Evolutionary conservation across 163 green algal species (phyloP).

Genomic region (Botryococcus braunii): DNA sequence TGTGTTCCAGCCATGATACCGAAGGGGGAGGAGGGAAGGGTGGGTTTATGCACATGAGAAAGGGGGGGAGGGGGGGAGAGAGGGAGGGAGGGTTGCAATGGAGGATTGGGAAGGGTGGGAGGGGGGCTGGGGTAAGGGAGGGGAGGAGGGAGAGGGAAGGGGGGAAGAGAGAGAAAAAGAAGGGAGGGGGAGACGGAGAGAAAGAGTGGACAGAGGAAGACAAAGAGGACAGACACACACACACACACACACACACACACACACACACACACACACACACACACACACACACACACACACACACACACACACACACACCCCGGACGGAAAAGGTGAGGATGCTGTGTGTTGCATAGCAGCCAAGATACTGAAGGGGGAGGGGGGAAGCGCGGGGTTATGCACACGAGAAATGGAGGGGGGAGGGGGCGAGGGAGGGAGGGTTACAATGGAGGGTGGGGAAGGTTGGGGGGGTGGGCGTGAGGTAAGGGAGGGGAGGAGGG

Average conservation of each 20-base stretch:
- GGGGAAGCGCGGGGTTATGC: not conserved
- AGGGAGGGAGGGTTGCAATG: not conserved
- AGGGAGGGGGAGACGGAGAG: too few relatives aligned
- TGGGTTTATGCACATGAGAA: not conserved
- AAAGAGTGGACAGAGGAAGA: too few relatives aligned
- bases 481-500: not conserved
- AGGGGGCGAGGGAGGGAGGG: too few relatives aligned
- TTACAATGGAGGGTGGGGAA: not conserved
- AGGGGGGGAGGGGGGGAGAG: not conserved
- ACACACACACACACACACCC: too few relatives aligned
- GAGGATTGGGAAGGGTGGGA: not conserved
- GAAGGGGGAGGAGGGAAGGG: not conserved
- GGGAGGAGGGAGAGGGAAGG: not conserved
- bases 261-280: too few relatives aligned
- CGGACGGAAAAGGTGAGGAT: slow-evolving; percentile 22
- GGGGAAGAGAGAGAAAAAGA: not conserved
- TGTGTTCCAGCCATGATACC: not conserved
- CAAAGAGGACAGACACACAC: too few relatives aligned
- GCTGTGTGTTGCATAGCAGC: not conserved
- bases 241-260: too few relatives aligned
- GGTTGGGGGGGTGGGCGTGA: not conserved
- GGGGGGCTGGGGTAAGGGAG: not conserved
- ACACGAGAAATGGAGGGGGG: not conserved
- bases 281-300: too few relatives aligned
- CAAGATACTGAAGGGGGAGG: not conserved